Evolutionary conservation across 192 early-diverging fungal species (phyloP), one percentile per base, ranked within the genome.

Genomic region (Coemansia aciculifera): DNA sequence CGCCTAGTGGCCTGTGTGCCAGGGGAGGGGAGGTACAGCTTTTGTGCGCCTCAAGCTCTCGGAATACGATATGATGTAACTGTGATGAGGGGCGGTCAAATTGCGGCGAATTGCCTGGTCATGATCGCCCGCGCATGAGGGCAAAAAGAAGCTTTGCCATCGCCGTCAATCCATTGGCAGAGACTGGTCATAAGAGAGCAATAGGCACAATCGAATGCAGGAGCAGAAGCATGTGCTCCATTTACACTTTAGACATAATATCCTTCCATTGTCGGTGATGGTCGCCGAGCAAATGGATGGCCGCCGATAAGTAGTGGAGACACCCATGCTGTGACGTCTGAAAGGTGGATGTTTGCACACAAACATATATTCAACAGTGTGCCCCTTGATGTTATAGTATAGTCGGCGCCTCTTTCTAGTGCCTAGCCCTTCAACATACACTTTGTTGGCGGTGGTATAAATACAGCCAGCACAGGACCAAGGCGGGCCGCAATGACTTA

Each of bases 141-240:
- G 17, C 44, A 48, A 48, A 48, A 48, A 48, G 36, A 13, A 37
- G 17, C 59, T 60, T 32, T 3, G 36, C 59, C 11, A 60, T 60
- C 59, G 59, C 59, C 15, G 59, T 2, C n/a, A 36, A 60, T 60
- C 59, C 9, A 60, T 60, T 60, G 59, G 52, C 29, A 56, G 52
- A 56, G 49, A 52, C 23, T 52, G 29, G 52, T 56, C 52, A 17
- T 56, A 13, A 56, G 31, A 21, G 52, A n/a, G 19, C 5, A 19
- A 48, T 21, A 21, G 44, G 8, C 27, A 56, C 52, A 56, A 32
- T 32, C 29, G 3, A 56, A 27, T 32, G 52, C 23, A 32, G 29
- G 52, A 56, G 29, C 29, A 15, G 12, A 32, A 13, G 52, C 59
- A 60, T 60, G 59, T 60, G 59, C 59, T 60, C 34, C 34, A 6